phyloP scores from a whole-genome alignment of 2,329 filamentous ascomycete species.

The Xylaria sp. region DNA sequence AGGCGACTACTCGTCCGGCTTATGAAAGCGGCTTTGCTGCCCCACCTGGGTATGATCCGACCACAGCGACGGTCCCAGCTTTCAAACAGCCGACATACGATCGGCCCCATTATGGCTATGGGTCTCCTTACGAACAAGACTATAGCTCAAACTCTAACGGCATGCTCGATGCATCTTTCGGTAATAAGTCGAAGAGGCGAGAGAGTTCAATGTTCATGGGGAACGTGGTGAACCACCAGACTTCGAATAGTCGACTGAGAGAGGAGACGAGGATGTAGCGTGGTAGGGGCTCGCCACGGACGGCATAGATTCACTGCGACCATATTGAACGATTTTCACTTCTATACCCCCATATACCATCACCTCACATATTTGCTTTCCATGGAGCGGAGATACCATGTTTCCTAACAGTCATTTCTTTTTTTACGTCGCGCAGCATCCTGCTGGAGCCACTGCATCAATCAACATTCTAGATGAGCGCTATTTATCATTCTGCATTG shows the following conservation, averaged over 20 bases:
- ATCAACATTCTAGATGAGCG: constrained; percentile 32
- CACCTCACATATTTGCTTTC: constrained; percentile 35
- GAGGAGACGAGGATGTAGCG: constrained; percentile 61
- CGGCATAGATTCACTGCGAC: constrained; percentile 18
- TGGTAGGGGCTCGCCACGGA: constrained; percentile 2
- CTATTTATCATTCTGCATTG: constrained; percentile 26
- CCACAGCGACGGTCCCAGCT: constrained; percentile 27
- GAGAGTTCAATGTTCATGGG: constrained; percentile 71
- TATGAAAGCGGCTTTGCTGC: constrained; percentile 58
- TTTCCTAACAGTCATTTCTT: constrained; percentile 29
- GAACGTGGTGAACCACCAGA: constrained; percentile 61
- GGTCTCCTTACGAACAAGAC: constrained; percentile 47
- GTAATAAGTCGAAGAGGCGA: constrained; percentile 60
- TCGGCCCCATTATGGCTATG: constrained; percentile 51
- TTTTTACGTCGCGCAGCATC: constrained; percentile 30
- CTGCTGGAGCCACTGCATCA: constrained; percentile 26
- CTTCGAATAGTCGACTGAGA: constrained; percentile 64
- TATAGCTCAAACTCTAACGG: constrained; percentile 46
- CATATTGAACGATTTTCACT: constrained; percentile 32
- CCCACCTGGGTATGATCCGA: constrained; percentile 52
- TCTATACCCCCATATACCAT: constrained; percentile 35
- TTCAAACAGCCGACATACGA: constrained; percentile 52
- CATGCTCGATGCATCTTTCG: constrained; percentile 53
- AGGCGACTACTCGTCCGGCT: constrained; percentile 53
- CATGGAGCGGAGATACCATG: constrained; percentile 37